phyloP scores from a whole-genome alignment of 495 filamentous ascomycete species.

The Penicillium ochrochloron region DNA sequence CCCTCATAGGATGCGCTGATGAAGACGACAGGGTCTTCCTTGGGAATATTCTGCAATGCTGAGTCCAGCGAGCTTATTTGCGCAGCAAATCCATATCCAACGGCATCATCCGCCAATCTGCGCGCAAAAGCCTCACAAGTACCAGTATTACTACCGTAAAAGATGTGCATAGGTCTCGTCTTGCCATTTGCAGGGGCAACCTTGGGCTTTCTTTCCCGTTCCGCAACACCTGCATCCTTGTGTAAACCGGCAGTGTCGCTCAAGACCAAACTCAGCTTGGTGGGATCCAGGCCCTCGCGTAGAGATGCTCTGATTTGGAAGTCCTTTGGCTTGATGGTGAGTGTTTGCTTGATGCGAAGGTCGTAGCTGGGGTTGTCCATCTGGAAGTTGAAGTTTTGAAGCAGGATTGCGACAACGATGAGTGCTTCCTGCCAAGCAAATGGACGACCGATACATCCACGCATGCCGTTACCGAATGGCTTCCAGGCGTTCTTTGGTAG shows the following conservation, averaged over 20 bases:
- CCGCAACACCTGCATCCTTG: slow-evolving; percentile 20
- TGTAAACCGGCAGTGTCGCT: slow-evolving; percentile 27
- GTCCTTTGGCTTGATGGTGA: slow-evolving; percentile 77
- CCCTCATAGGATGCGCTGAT: slow-evolving; percentile 78
- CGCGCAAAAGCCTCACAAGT: slow-evolving; percentile 75
- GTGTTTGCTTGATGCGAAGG: slow-evolving; percentile 66
- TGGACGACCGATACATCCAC: slow-evolving; percentile 69
- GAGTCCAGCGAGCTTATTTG: slow-evolving; percentile 63
- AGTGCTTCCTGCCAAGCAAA: slow-evolving; percentile 69
- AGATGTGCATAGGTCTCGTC: slow-evolving; percentile 61
- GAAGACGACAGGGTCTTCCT: slow-evolving; percentile 64
- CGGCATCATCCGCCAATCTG: slow-evolving; percentile 62
- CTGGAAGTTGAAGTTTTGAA: slow-evolving; percentile 67
- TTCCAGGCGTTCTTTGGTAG: slow-evolving; percentile 66
- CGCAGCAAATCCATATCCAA: slow-evolving; percentile 60
- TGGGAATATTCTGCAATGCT: slow-evolving; percentile 64
- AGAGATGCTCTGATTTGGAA: slow-evolving; percentile 71
- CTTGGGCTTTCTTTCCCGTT: slow-evolving; percentile 31
- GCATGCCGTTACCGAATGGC: slow-evolving; percentile 63
- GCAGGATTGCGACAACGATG: slow-evolving; percentile 57
- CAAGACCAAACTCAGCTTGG: slow-evolving; percentile 59
- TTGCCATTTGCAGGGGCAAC: slow-evolving; percentile 21
- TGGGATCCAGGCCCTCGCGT: slow-evolving; percentile 61
- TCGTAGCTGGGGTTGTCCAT: slow-evolving; percentile 59
- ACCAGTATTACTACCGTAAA: slow-evolving; percentile 75